Percentiles rank a stretch among this genome's conserved stretches.
Conservation (phyloP, 257 asterid species). For the Przewalskia tangutica region DNA sequence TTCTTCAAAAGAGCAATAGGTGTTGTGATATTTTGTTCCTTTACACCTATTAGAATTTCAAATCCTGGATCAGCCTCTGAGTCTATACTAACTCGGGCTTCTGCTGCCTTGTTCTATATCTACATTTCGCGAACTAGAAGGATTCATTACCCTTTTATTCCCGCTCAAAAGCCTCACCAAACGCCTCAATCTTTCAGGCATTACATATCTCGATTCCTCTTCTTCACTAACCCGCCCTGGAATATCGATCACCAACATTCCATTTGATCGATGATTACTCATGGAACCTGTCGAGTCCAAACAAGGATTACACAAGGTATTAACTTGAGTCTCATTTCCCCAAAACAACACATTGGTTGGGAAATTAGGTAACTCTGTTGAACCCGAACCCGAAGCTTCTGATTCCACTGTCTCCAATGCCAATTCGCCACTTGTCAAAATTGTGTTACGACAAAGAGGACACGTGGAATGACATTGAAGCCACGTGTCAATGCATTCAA, state of each 20-base stretch:
- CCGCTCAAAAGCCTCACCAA: constrained; percentile 18
- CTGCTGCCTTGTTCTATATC: constrained; percentile 11
- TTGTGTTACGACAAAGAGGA: constrained; percentile 4
- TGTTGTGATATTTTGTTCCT: background rate
- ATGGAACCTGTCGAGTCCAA: constrained; percentile 1
- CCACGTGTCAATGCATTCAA: constrained; percentile 9
- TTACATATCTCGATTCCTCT: constrained; percentile 4
- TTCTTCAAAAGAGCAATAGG: background rate
- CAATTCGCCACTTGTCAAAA: background rate
- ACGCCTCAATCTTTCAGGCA: constrained; percentile 9
- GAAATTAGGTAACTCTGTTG: background rate
- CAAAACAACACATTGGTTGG: constrained; percentile 17
- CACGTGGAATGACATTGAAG: constrained; percentile 8
- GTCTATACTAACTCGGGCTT: background rate
- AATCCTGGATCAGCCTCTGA: background rate
- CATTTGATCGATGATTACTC: background rate
- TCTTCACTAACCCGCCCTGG: constrained; percentile 3
- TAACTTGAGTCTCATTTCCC: constrained; percentile 18
- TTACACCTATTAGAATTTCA: background rate
- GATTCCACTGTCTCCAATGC: background rate
- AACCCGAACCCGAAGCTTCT: background rate
- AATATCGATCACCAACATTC: constrained; percentile 7
- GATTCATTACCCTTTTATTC: background rate
- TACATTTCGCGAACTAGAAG: constrained; percentile 2
- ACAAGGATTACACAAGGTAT: constrained; percentile 3